Conservation (phyloP, 2,329 filamentous ascomycete species). For the Colletotrichum sp. region DNA sequence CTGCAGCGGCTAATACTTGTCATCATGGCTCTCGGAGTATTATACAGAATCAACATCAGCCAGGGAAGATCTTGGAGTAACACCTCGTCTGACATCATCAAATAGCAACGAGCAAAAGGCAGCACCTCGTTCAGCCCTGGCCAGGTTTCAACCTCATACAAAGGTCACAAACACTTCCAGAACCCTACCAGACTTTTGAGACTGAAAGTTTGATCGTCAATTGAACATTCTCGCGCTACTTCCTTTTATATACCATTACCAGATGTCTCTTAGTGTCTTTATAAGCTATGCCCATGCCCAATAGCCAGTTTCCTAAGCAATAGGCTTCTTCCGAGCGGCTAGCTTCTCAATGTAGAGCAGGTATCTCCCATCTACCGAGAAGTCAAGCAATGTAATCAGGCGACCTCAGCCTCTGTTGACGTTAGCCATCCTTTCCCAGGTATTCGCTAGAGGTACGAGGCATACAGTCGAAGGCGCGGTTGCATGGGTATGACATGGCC, state of each 20-base stretch:
- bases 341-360: no score
- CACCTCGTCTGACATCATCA: rapidly evolving
- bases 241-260: not conserved
- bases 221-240: no score
- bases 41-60: not conserved
- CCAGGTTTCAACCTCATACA: no score
- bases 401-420: rapidly evolving
- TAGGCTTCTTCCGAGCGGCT: no score
- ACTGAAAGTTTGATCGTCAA: no score
- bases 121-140: no score
- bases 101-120: not conserved
- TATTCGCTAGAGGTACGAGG: no score
- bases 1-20: not conserved
- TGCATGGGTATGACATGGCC: not conserved
- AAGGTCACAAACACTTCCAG: no score
- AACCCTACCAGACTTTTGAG: no score
- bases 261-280: not conserved
- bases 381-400: not conserved
- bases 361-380: not conserved
- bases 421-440: not conserved
- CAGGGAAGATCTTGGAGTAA: not conserved
- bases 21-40: not conserved
- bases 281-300: not conserved
- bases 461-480: no score
- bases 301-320: not conserved